Conservation (phyloP, 352 stramenopile genomes). For the Pythium monospermum region DNA sequence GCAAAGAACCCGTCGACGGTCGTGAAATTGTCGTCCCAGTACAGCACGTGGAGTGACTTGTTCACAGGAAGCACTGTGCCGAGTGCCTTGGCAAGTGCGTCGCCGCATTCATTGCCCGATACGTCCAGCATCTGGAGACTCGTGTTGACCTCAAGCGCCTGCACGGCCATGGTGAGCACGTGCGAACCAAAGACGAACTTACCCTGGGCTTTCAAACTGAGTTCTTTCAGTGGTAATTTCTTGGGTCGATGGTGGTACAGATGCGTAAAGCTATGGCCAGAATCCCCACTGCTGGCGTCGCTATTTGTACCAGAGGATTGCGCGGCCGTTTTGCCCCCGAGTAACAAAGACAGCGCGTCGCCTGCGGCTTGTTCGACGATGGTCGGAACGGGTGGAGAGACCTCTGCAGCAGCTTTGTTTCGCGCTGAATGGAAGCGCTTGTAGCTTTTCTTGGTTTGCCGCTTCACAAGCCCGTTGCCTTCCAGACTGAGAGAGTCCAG, state of each 20-base stretch:
- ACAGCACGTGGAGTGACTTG: conserved; percentile 53
- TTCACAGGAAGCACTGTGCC: conserved; percentile 47
- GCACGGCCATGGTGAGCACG: conserved; percentile 39
- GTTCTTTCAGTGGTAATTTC: conserved; percentile 38
- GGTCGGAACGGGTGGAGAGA: background rate
- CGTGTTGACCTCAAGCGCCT: conserved; percentile 36
- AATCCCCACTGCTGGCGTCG: background rate
- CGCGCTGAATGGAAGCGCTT: conserved; percentile 17
- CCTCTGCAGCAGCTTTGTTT: conserved; percentile 6
- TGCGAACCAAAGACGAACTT: conserved; percentile 49
- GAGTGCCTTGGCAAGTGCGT: conserved; percentile 44
- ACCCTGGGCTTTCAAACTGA: conserved; percentile 49
- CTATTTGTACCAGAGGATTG: background rate
- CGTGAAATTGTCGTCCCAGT: conserved; percentile 75
- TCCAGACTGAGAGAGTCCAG: conserved; percentile 63
- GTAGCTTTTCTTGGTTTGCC: conserved; percentile 21
- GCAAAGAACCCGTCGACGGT: conserved; percentile 59
- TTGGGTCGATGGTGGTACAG: conserved; percentile 10
- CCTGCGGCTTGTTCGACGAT: conserved; percentile 9
- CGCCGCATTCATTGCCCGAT: conserved; percentile 68
- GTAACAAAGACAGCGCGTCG: conserved; percentile 16
- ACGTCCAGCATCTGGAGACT: conserved; percentile 64
- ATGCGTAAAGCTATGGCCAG: conserved; percentile 13
- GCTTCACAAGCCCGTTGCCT: conserved; percentile 52
- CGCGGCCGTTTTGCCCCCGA: conserved; percentile 11